Conservation (phyloP, 139 green algal species). For the Asterochloris erici region DNA sequence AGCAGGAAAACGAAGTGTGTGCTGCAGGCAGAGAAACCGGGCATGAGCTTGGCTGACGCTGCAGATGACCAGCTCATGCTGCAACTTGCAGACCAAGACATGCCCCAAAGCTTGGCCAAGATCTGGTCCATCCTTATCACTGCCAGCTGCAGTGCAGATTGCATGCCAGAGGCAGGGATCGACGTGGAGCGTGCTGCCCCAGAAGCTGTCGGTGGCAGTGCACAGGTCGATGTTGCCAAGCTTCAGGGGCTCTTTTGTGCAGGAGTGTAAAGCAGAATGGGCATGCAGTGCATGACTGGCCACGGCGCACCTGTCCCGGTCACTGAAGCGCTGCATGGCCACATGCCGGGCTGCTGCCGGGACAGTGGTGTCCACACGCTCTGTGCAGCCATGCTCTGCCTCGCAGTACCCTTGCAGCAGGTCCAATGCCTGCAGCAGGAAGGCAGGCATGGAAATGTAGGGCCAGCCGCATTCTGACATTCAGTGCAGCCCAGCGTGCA, state of each 20-base stretch:
- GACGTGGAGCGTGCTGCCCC: too few species aligned
- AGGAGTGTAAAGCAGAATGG: too few species aligned
- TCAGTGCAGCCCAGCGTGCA: too few species aligned
- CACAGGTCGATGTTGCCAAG: too few species aligned
- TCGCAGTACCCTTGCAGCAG: conserved; percentile 42
- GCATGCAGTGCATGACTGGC: too few species aligned
- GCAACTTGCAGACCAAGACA: not conserved
- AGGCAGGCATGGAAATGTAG: not conserved
- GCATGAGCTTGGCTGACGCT: not conserved
- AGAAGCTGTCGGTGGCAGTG: too few species aligned
- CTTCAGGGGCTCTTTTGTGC: too few species aligned
- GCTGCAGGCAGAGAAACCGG: not conserved
- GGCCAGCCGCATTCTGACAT: too few species aligned
- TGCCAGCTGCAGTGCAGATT: not conserved
- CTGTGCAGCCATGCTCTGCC: conserved; percentile 28
- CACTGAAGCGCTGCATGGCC: conserved; percentile 54
- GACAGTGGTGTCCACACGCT: conserved; percentile 47
- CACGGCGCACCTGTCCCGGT: not conserved
- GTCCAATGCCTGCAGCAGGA: conserved; percentile 42
- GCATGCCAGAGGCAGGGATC: not conserved
- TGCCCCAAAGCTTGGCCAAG: not conserved
- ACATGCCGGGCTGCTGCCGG: conserved; percentile 38
- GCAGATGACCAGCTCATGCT: not conserved
- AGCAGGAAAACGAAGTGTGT: conserved; percentile 52
- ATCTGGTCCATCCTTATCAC: too few species aligned